Evolutionary conservation across 108 stramenopile species (phyloP).

Genomic region (Nannochloropsis gaditana): DNA sequence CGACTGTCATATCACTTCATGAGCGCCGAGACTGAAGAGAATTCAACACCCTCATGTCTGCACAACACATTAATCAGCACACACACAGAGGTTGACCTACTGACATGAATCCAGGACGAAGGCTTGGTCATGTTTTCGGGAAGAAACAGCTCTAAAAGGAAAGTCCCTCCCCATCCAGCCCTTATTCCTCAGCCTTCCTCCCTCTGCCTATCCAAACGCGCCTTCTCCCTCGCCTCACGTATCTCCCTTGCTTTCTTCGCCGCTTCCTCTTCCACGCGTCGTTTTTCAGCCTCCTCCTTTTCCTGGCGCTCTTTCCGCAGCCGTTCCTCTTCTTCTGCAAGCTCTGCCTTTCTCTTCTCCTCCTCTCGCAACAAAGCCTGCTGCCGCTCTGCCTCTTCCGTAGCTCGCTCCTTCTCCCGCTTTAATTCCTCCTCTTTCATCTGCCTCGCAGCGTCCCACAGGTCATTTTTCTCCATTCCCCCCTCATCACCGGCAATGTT

Average conservation of each 20-base stretch:
- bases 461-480: neutral
- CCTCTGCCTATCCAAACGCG: constrained; percentile 8
- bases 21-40: no score
- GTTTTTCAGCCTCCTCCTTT: neutral
- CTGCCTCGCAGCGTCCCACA: neutral
- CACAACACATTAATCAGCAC: no score
- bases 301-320: neutral
- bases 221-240: neutral
- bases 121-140: no score
- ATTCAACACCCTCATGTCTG: no score
- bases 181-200: neutral
- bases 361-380: constrained; percentile 8
- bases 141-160: no score
- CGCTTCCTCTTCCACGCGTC: neutral
- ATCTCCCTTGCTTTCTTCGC: neutral
- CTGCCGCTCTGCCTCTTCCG: neutral
- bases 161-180: neutral
- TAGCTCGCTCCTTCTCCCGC: constrained; percentile 12
- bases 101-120: no score
- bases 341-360: constrained; percentile 7
- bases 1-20: no score
- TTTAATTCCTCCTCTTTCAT: constrained; percentile 35
- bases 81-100: no score
- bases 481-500: no score
- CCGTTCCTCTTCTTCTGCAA: neutral